Evolutionary conservation across 306 rosid genomes (phyloP).

Genomic region (Gynostemma pentaphyllum): DNA sequence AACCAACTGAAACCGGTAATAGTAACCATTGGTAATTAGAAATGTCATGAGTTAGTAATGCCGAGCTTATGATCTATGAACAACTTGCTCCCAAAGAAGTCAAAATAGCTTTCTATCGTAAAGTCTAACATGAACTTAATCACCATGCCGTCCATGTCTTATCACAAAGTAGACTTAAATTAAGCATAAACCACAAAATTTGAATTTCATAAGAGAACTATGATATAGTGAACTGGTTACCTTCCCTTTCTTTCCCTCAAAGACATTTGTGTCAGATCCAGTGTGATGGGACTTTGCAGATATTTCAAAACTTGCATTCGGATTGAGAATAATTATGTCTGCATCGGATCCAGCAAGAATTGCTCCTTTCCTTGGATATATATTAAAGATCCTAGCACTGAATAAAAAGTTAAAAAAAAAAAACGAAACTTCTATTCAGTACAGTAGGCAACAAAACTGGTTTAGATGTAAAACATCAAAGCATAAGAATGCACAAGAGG

Average conservation of each 20-base stretch:
- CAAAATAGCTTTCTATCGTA: background rate
- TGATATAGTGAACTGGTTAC: conserved; percentile 21
- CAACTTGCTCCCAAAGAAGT: background rate
- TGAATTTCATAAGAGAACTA: background rate
- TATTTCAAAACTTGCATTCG: conserved; percentile 75
- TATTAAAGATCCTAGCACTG: conserved; percentile 89
- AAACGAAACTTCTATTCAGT: background rate
- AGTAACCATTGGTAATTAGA: background rate
- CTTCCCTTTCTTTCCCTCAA: conserved; percentile 84
- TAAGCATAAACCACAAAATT: background rate
- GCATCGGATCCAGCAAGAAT: conserved; percentile 86
- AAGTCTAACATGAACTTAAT: background rate
- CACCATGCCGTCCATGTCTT: background rate
- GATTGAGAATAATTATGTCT: conserved; percentile 82
- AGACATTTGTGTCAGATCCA: conserved; percentile 77
- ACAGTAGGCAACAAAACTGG: conserved; percentile 11
- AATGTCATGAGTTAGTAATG: background rate
- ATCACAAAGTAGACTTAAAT: conserved; percentile 1
- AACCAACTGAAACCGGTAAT: no score
- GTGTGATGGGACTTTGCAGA: conserved; percentile 74
- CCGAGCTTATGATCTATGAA: background rate
- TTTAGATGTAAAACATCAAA: background rate
- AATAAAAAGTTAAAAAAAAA: conserved; percentile 7
- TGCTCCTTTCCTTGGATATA: conserved; percentile 81
- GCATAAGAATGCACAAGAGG: background rate